A percentile compares a stretch with the other conserved stretches of the same genome.
phyloP scores from a whole-genome alignment of 2,329 filamentous ascomycete genomes.

The Aspergillus uvarum region DNA sequence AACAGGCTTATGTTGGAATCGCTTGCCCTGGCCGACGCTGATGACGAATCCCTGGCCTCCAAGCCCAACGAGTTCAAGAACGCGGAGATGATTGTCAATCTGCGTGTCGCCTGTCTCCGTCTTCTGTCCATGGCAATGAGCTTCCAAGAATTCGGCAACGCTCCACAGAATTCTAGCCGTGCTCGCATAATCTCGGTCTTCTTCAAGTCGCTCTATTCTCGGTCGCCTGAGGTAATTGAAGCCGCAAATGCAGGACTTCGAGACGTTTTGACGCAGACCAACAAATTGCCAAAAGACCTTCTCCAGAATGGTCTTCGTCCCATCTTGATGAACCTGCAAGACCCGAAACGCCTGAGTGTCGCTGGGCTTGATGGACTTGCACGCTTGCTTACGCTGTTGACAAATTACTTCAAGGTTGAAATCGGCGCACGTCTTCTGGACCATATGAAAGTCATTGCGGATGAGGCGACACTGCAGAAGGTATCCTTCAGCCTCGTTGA shows the following conservation, averaged over 20 bases:
- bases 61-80: slow-evolving; percentile 93
- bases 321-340: slow-evolving; percentile 94
- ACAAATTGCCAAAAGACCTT: slow-evolving; percentile 91
- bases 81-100: slow-evolving; percentile 87
- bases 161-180: slow-evolving; percentile 62
- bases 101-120: slow-evolving; percentile 90
- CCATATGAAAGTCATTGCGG: slow-evolving; percentile 87
- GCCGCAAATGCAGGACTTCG: slow-evolving; percentile 89
- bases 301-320: slow-evolving; percentile 90
- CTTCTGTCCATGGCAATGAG: slow-evolving; percentile 90
- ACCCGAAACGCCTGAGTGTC: slow-evolving; percentile 84
- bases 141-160: slow-evolving; percentile 85
- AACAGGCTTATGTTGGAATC: slow-evolving; percentile 92
- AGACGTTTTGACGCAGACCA: slow-evolving; percentile 81
- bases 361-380: slow-evolving; percentile 89
- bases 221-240: slow-evolving; percentile 86
- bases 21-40: slow-evolving; percentile 87
- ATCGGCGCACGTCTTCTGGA: slow-evolving; percentile 92
- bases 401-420: slow-evolving; percentile 98
- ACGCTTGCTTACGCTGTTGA: slow-evolving; percentile 82
- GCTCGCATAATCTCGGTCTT: slow-evolving; percentile 85
- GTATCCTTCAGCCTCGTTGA: slow-evolving; percentile 95
- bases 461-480: slow-evolving; percentile 75
- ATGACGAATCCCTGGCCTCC: slow-evolving; percentile 86
- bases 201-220: slow-evolving; percentile 95